phyloP scores from a whole-genome alignment of 345 rosid genomes.

The Erucastrum elatum region DNA sequence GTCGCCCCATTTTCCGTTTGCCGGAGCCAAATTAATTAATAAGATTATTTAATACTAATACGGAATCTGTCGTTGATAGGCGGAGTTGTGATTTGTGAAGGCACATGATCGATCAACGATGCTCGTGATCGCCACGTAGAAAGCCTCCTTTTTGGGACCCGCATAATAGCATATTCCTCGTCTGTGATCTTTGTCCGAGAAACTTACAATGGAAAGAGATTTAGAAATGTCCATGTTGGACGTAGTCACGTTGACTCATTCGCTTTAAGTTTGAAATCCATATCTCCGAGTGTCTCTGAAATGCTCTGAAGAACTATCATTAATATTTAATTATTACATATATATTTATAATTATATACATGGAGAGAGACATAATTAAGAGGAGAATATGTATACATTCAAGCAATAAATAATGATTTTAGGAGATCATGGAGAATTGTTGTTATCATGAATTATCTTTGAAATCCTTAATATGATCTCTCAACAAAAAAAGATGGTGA shows the following conservation, averaged over 20 bases:
- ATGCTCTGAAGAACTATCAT: neutral
- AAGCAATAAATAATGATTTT: neutral
- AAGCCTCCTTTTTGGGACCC: neutral
- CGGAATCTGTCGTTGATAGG: conserved; percentile 16
- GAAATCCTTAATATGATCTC: neutral
- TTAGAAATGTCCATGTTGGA: neutral
- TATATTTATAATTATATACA: neutral
- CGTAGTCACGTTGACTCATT: conserved; percentile 28
- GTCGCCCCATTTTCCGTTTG: conserved; percentile 12
- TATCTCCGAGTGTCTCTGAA: neutral
- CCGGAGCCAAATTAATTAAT: neutral
- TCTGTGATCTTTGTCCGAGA: neutral
- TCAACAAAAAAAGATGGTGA: too few relatives aligned
- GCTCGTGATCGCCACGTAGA: neutral
- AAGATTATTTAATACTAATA: neutral
- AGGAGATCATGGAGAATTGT: neutral
- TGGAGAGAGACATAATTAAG: neutral
- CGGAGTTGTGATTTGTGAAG: conserved; percentile 18
- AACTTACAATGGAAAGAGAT: neutral
- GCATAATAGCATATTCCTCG: conserved; percentile 5
- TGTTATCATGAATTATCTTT: neutral
- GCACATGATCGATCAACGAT: neutral
- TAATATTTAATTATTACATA: neutral
- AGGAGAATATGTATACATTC: too few relatives aligned
- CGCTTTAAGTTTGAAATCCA: neutral